Percentiles rank a stretch among this genome's conserved stretches.
phyloP scores from a whole-genome alignment of 2,329 filamentous ascomycete species.

The Pleomassaria siparia region DNA sequence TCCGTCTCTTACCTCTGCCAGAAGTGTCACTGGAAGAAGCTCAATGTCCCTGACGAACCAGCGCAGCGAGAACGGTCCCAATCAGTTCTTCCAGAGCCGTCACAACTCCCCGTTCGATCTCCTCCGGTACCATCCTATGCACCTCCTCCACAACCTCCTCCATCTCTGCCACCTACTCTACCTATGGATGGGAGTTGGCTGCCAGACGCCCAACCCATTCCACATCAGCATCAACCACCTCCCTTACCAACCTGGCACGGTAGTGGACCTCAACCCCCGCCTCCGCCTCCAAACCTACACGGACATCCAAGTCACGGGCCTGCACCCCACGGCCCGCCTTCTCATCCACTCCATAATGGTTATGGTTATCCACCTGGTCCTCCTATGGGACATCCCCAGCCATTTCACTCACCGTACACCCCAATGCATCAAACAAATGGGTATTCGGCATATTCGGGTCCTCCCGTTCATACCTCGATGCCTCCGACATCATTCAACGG shows the following conservation, averaged over 20 bases:
- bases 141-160: slow-evolving; percentile 17
- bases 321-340: slow-evolving; percentile 21
- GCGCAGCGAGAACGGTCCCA: slow-evolving; percentile 32
- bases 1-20: slow-evolving; percentile 46
- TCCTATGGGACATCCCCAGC: slow-evolving; percentile 27
- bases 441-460: slow-evolving; percentile 35
- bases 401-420: slow-evolving; percentile 36
- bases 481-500: slow-evolving; percentile 29
- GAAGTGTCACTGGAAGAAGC: slow-evolving; percentile 52
- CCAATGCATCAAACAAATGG: slow-evolving; percentile 33
- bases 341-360: slow-evolving; percentile 33
- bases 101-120: slow-evolving; percentile 36
- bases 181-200: slow-evolving; percentile 26
- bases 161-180: slow-evolving; percentile 19
- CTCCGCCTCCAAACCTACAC: slow-evolving; percentile 9
- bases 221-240: slow-evolving; percentile 27
- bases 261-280: slow-evolving; percentile 23
- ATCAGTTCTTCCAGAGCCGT: slow-evolving; percentile 34
- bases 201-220: slow-evolving; percentile 18
- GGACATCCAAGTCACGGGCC: slow-evolving; percentile 13
- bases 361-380: slow-evolving; percentile 28
- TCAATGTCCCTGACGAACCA: slow-evolving; percentile 37
- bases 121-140: slow-evolving; percentile 31
- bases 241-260: slow-evolving; percentile 35
- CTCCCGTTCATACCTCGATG: slow-evolving; percentile 31